These are phyloP conservation scores for Monascus purpureus DNA, from an alignment of 495 filamentous ascomycete species.

Conservation along the genomic window DNA sequence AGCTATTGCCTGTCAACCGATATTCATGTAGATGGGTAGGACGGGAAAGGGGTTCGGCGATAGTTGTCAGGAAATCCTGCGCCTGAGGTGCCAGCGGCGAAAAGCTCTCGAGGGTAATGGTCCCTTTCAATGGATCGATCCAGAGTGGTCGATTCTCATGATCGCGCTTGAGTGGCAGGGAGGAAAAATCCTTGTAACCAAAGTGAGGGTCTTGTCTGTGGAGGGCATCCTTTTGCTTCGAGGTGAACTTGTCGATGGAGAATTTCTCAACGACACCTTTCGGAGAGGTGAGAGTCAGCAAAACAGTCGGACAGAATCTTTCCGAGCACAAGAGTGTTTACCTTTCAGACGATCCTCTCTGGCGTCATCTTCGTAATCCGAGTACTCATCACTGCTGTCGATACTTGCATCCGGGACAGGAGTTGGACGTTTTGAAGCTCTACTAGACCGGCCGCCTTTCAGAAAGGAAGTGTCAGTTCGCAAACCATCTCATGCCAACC, in stretches of 20 bases:
- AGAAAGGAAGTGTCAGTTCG: conserved; percentile 19
- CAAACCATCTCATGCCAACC: conserved; percentile 9
- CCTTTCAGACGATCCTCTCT: conserved; percentile 31
- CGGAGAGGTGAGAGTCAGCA: background rate
- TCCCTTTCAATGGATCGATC: conserved; percentile 73
- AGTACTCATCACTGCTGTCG: conserved; percentile 57
- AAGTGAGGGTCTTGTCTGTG: conserved; percentile 39
- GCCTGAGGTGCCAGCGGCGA: conserved; percentile 70
- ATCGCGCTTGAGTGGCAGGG: conserved; percentile 69
- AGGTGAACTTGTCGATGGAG: conserved; percentile 46
- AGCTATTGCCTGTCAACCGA: conserved; percentile 73
- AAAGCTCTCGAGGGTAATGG: conserved; percentile 93
- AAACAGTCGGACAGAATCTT: background rate
- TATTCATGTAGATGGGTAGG: conserved; percentile 89
- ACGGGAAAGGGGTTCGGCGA: conserved; percentile 83
- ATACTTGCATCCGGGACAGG: conserved; percentile 53
- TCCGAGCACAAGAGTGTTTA: conserved; percentile 10
- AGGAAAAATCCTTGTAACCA: conserved; percentile 66
- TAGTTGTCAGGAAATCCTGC: conserved; percentile 88
- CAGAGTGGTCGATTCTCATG: conserved; percentile 80
- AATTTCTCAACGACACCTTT: background rate
- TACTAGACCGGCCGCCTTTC: conserved; percentile 38
- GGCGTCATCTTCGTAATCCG: conserved; percentile 41
- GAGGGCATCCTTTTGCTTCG: conserved; percentile 16
- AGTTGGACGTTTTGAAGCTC: conserved; percentile 50